Evolutionary conservation across 345 rosid species (phyloP).

Genomic region (Arabis alpina): DNA sequence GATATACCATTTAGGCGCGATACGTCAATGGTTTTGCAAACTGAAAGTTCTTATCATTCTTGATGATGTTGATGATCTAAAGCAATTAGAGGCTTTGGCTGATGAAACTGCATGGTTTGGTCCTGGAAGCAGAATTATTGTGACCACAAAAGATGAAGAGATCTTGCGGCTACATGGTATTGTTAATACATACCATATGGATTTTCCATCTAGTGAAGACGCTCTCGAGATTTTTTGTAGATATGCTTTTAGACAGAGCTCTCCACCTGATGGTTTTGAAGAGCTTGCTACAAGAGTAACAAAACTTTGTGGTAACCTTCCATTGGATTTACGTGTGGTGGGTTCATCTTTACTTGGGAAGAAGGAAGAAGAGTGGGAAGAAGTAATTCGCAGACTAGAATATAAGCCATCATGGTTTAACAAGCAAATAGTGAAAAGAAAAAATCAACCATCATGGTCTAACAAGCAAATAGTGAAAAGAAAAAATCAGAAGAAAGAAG

Average conservation of each 20-base stretch:
- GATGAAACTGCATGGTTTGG: not conserved
- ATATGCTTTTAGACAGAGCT: not conserved
- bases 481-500: not conserved
- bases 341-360: conserved; percentile 15
- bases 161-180: not conserved
- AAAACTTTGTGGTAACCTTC: conserved; percentile 7
- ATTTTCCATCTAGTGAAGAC: not conserved
- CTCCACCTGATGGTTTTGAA: not conserved
- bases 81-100: conserved; percentile 13
- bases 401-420: not conserved
- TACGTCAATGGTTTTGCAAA: not conserved
- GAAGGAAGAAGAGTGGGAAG: not conserved
- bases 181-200: not conserved
- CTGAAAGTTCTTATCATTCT: not conserved
- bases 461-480: not conserved
- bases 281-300: not conserved
- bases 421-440: not conserved
- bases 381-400: not conserved
- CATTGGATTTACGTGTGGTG: conserved; percentile 2
- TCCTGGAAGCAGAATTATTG: conserved; percentile 11
- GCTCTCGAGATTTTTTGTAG: conserved; percentile 1
- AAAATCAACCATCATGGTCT: not conserved
- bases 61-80: not conserved
- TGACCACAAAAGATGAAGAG: not conserved
- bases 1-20: not conserved